Evolutionary conservation across 176 grass and related monocot genomes (phyloP), one percentile per base, ranked within the genome.

Genomic region (Puya raimondii): DNA sequence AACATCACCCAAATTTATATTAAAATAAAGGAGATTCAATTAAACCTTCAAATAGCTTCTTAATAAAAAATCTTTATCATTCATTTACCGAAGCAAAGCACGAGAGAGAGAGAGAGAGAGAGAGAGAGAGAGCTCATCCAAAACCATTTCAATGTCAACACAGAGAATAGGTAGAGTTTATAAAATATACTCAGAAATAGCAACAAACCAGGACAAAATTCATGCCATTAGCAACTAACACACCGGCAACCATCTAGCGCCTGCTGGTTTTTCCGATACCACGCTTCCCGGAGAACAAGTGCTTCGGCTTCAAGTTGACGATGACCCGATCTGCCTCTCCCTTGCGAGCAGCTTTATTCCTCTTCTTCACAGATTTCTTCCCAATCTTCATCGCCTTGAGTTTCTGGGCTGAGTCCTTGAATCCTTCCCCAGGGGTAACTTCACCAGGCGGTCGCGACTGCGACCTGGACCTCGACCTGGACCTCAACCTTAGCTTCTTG

Each of bases 301-400:
- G 91, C 48, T 96, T 96, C 12, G 91, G 91, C 58, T 85, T 91
- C 88, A 96, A 74, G 18, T 82, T 96, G 48, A 81, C 82, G 75
- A 96, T 91, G 42, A 88, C 85, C 12, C 91, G 86, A 21, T 96
- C 91, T 0, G 68, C 88, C 81, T 96, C 91, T 78, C 91, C 91
- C 63, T 78, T 74, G 23, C 85, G 76, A 68, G 88, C 91, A 16
- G 80, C 68, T 83, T 96, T 96, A 58, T 91, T 96, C 78, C 91
- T 88, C 2, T 76, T 50, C 83, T 14, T 88, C 12, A 76, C 78
- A 9, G 88, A 50, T 9, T 74, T 76, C 49, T 84, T 80, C 0
- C 76, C 78, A 11, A 84, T 88, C 80, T 84, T 86, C 56, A 91
- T 67, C 10, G 88, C 88, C 78, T 81, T 88, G 20, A 68, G 71